Evolutionary conservation across 176 grass and related monocot genomes (phyloP), one percentile per base, ranked within the genome.

Genomic region (Puccinellia tenuiflora): DNA sequence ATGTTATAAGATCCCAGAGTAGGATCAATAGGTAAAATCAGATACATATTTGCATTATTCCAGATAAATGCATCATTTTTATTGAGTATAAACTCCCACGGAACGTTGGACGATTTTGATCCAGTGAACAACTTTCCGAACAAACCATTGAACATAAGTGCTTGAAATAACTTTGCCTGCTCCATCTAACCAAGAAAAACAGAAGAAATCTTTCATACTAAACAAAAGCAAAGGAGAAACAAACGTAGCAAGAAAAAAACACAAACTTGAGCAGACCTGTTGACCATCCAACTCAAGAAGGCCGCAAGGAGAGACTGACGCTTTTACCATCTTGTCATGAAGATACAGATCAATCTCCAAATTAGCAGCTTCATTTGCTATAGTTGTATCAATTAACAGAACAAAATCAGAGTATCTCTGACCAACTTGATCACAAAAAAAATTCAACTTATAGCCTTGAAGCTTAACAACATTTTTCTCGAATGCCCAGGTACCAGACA

Each of bases 121-220:
- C 86, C 85, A 18, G 40, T 76, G 50, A 95, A 89, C 77, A 98
- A 25, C 81, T 88, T 92, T 37, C 92, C 92, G 53, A 95, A 98
- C 76, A 98, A 88, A 57, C 89, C 83, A 73, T 98, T 98, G 70
- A 98, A 98, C 48, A 98, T 78, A 42, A 98, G 85, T 53, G 85
- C 90, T 50, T 98, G 96, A 78, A 98, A 98, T 67, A 88, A 75
- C 79, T 91, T 98, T 82, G 90, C 85, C 63, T 92, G 77, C 30
- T 88, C 85, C 50, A 95, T 73, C 96, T 98, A 88, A 69, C 9
- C 3, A 4, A 86, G 12, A 59, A 53, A 79, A 65, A 61, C 15
- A 51, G 14, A 86, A 73, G 2, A 16, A 88, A 88, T 61, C 6
- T 68, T 80, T 74, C 34, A 84, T n/a, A 52, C 31, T 38, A 93